phyloP scores from a whole-genome alignment of 495 filamentous ascomycete genomes.

The Podospora bellae-mahoneyi region DNA sequence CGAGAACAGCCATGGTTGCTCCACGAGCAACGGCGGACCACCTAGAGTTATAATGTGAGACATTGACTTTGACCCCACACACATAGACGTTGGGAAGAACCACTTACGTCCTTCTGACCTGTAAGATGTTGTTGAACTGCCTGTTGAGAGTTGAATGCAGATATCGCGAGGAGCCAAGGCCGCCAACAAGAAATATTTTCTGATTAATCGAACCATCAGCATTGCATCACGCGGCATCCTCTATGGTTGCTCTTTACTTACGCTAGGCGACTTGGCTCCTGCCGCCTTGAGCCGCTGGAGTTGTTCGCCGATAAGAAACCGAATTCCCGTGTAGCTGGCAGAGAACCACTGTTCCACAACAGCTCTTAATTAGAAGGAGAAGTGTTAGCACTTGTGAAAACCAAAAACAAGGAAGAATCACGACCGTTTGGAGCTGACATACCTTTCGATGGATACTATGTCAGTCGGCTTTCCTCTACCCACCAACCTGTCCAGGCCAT shows the following conservation, averaged over 20 bases:
- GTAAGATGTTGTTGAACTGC: neutral
- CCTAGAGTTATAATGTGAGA: neutral
- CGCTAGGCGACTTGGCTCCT: neutral
- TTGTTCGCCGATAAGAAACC: constrained; percentile 6
- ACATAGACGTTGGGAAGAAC: neutral
- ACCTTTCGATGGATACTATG: neutral
- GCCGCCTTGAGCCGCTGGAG: neutral
- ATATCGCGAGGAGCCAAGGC: neutral
- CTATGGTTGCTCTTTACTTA: neutral
- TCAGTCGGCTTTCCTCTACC: neutral
- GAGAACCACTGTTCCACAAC: constrained; percentile 4
- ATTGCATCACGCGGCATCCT: neutral
- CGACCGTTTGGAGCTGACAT: neutral
- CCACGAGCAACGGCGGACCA: constrained; percentile 2
- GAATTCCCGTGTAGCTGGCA: constrained; percentile 7
- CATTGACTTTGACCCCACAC: too few species aligned
- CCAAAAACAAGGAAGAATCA: neutral
- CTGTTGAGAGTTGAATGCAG: neutral
- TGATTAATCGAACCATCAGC: neutral
- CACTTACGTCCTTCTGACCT: neutral
- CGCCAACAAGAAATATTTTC: neutral
- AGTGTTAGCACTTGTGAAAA: too few species aligned
- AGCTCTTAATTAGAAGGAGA: neutral
- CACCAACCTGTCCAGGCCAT: neutral
- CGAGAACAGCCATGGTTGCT: neutral